Conservation (phyloP, 2,329 filamentous ascomycete species). For the Leptoxyphium fumago region DNA sequence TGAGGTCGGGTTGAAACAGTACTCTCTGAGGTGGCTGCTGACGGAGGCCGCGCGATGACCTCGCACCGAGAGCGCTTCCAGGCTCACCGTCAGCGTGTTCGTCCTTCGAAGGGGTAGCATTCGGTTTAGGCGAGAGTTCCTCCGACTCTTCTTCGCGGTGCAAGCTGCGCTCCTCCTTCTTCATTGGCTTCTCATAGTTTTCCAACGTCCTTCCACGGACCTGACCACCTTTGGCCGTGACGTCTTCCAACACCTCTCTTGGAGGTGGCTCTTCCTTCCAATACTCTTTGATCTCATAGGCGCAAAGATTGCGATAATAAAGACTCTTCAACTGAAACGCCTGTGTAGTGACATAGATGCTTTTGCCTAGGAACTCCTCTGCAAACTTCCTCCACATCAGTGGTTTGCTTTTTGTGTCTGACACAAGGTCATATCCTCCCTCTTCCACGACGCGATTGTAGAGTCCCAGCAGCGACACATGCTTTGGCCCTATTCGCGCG, state of each 20-base stretch:
- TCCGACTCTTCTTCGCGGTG: slow-evolving; percentile 42
- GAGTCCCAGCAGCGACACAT: slow-evolving; percentile 62
- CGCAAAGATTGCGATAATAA: slow-evolving; percentile 75
- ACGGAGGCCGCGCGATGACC: slow-evolving; percentile 29
- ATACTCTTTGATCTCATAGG: slow-evolving; percentile 68
- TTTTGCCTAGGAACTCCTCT: slow-evolving; percentile 59
- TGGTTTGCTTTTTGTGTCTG: slow-evolving; percentile 54
- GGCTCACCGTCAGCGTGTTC: slow-evolving; percentile 38
- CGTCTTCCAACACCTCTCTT: slow-evolving; percentile 71
- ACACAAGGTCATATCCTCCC: slow-evolving; percentile 74
- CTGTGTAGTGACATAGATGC: slow-evolving; percentile 63
- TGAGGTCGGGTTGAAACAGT: slow-evolving; percentile 70
- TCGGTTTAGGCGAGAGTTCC: slow-evolving; percentile 32
- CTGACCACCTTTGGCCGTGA: slow-evolving; percentile 64
- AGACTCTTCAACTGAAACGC: slow-evolving; percentile 76
- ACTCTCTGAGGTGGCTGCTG: slow-evolving; percentile 76
- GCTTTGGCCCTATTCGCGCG: slow-evolving; percentile 63
- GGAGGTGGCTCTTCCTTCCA: slow-evolving; percentile 72
- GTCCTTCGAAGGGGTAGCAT: slow-evolving; percentile 33
- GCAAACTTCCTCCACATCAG: slow-evolving; percentile 73
- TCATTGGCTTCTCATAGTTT: slow-evolving; percentile 47
- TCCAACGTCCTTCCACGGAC: slow-evolving; percentile 67
- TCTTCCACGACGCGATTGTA: slow-evolving; percentile 63
- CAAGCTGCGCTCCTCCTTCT: slow-evolving; percentile 30
- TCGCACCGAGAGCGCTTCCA: slow-evolving; percentile 19